Evolutionary conservation across 371 early-diverging fungal genomes (phyloP), one percentile per base, ranked within the genome.

Genomic region (Mortierella sp.): DNA sequence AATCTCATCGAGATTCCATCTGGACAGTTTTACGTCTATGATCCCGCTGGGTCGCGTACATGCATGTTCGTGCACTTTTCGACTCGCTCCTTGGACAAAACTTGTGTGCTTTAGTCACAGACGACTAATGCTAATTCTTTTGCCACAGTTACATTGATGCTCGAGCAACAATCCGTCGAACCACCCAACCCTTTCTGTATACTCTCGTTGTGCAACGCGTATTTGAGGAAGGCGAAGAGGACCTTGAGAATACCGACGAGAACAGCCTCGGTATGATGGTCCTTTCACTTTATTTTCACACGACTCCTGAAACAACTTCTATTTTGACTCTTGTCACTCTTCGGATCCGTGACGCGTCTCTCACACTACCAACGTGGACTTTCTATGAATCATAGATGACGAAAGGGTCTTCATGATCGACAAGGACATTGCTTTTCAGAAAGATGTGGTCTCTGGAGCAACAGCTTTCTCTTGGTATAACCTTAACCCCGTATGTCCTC

Each of bases 211-310:
- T 88, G 7, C 82, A 83, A 26, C 85, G 92, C 43, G 67, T 88
- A 15, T 84, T 84, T 59, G 91, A 92, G 4, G 92, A 93, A 60
- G 93, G 89, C 56, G 92, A 92, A 63, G 88, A 82, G 18, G 37
- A 9, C 37, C 37, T 37, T 37, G 86, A 87, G n/a, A 76, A 84
- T 9, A 83, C 63, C 57, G 30, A 43, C 37, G 62, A 25, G 23
- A 74, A 81, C 48, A 62, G 60, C 37, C 5, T 9, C 37, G 37
- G 37, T 37, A 37, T 37, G 37, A n/a, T 37, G 37, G 37, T 37
- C 37, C 9, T 50, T 50, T 4, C 50, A n/a, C 14, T 50, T 21
- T 50, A 2, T 14, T 50, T 4, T n/a, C 5, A n/a, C 16, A n/a
- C 23, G 29, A 44, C 51, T 37, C 47, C 43, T 52, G 29, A 26